Conservation (phyloP, 129 eudicot species). For the Chrysanthemum makinoi region DNA sequence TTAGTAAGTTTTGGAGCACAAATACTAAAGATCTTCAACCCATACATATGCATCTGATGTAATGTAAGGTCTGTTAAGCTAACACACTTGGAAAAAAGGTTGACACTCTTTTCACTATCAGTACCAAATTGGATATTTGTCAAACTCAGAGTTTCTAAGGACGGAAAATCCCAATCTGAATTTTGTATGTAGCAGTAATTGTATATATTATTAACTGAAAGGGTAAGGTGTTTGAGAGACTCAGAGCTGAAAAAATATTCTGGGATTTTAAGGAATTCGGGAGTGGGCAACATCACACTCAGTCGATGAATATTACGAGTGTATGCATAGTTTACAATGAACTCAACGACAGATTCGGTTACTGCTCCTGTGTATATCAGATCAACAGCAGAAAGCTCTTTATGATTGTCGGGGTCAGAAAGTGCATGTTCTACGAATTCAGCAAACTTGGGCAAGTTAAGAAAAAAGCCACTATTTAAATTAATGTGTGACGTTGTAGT, state of each 20-base stretch:
- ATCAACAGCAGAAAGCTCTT: not conserved
- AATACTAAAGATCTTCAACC: not conserved
- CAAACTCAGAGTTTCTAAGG: not conserved
- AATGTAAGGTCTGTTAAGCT: not conserved
- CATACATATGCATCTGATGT: not conserved
- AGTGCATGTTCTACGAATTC: not conserved
- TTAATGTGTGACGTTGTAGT: not conserved
- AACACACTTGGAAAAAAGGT: not conserved
- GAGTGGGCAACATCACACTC: not conserved
- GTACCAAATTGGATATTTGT: not conserved
- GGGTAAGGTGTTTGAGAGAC: not conserved
- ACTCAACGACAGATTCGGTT: not conserved
- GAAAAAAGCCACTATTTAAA: not conserved
- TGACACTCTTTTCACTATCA: not conserved
- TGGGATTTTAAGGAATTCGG: not conserved
- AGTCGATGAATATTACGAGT: not conserved
- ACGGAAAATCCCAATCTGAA: slow-evolving; percentile 6
- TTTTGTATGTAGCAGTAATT: not conserved
- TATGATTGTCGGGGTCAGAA: not conserved
- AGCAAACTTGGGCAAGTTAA: not conserved
- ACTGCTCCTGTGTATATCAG: not conserved
- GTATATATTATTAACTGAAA: not conserved
- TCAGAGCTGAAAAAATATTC: not conserved
- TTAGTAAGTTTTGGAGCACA: not conserved
- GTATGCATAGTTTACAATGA: not conserved